Conservation (phyloP, 2,329 filamentous ascomycete genomes). For the Ascocoryne sarcoides region DNA sequence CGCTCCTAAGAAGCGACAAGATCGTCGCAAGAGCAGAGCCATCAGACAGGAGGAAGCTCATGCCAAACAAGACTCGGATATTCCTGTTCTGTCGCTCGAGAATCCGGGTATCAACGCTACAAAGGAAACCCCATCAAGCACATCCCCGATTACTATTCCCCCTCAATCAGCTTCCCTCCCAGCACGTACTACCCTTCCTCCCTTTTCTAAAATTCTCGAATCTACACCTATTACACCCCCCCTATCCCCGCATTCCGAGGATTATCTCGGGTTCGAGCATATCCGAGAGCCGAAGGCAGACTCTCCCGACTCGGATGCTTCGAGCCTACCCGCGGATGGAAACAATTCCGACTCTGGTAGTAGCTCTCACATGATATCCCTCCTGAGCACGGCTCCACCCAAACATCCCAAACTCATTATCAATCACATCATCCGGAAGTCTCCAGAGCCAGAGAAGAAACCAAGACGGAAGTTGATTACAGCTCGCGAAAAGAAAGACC, state of each 20-base stretch:
- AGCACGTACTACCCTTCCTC: not conserved
- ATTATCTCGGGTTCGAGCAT: not conserved
- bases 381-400: not conserved
- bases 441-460: too few relatives aligned
- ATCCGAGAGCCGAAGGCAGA: not conserved
- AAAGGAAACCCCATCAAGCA: not conserved
- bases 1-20: constrained; percentile 42
- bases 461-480: not conserved
- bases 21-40: constrained; percentile 3
- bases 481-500: not conserved
- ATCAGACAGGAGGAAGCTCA: not conserved
- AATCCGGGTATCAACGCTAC: not conserved
- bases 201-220: not conserved
- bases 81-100: not conserved
- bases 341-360: not conserved
- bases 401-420: not conserved
- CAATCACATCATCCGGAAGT: too few relatives aligned
- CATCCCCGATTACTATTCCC: not conserved
- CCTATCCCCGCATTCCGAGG: not conserved
- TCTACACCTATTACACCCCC: not conserved
- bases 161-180: not conserved
- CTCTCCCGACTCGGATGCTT: not conserved
- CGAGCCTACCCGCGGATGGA: not conserved
- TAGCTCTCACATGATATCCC: not conserved
- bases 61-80: not conserved